Evolutionary conservation across 345 rosid genomes (phyloP), one percentile per base, ranked within the genome.

Genomic region (Odontarrhena argentea): DNA sequence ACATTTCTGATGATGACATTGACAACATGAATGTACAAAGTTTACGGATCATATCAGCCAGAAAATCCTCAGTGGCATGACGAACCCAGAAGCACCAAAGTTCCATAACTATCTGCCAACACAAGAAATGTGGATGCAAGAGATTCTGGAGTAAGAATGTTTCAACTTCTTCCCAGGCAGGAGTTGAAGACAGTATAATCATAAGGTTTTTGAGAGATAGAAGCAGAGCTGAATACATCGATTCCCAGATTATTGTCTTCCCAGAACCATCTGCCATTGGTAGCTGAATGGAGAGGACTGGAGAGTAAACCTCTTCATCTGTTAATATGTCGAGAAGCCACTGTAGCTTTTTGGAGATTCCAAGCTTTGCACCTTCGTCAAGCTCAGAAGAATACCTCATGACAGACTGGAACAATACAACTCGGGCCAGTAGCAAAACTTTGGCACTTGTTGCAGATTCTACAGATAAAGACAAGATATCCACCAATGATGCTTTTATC

Each of bases 41-140:
- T 60, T 87, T 79, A 65, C 76, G 73, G 38, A 82, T 61, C 74
- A 87, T 70, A 59, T 18, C 71, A 43, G 74, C 75, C 60, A 75
- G 82, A 65, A 76, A 68, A 66, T 81, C 80, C 18, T 48, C 70
- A 63, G 83, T 84, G 79, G 89, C 86, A 75, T 85, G 75, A 37
- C 89, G 81, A 67, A 81, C 66, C 78, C 85, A 64, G 71, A 93
- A 94, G 84, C 96, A 81, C 92, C 88, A 87, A 43, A 94, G 87
- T 65, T 94, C 99, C 84, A 77, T 60, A 28, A 87, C 76, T 57
- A 85, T 80, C 79, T 94, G 95, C 82, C 82, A 77, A 70, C 99
- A 91, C 66, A 88, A 84, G 71, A 77, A 78, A 75, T 94, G 92
- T 47, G 96, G 95, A 76, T 94, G 96, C 74, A 85, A 82, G 62